phyloP scores from a whole-genome alignment of 1,139 yeast genomes.

The Chernovozyma sophiae-reginae region DNA sequence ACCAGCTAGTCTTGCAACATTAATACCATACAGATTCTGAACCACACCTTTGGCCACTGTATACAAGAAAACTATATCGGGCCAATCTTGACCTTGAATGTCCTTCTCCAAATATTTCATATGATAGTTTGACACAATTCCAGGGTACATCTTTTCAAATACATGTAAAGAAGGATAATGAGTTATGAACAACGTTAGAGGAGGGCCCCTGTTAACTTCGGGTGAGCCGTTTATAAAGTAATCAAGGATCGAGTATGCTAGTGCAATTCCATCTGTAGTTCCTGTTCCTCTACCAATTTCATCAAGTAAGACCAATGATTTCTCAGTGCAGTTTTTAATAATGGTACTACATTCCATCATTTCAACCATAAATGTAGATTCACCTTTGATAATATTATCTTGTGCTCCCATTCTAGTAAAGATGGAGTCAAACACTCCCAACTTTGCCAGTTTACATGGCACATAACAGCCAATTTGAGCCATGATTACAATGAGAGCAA shows the following conservation, averaged over 20 bases:
- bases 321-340: constrained; percentile 37
- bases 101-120: constrained; percentile 66
- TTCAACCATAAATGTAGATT: constrained; percentile 76
- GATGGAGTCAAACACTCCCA: constrained; percentile 60
- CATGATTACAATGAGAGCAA: constrained; percentile 55
- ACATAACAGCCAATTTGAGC: constrained; percentile 47
- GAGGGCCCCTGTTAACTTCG: constrained; percentile 42
- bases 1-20: constrained; percentile 72
- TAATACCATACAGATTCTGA: constrained; percentile 68
- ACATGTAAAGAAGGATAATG: constrained; percentile 75
- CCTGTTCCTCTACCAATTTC: constrained; percentile 90
- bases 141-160: constrained; percentile 40
- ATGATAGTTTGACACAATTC: constrained; percentile 55
- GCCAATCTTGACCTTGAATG: constrained; percentile 28
- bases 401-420: constrained; percentile 67
- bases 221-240: constrained; percentile 43
- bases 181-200: constrained; percentile 70
- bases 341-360: constrained; percentile 63
- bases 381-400: constrained; percentile 63
- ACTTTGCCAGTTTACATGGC: constrained; percentile 38
- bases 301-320: constrained; percentile 68
- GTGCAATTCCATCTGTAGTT: constrained; percentile 83
- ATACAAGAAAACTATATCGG: constrained; percentile 56
- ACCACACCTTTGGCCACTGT: constrained; percentile 57
- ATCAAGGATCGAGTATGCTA: constrained; percentile 73